These are phyloP conservation scores for Aphanocladium album DNA, from an alignment of 2,329 filamentous ascomycete genomes.

Conservation along the genomic window DNA sequence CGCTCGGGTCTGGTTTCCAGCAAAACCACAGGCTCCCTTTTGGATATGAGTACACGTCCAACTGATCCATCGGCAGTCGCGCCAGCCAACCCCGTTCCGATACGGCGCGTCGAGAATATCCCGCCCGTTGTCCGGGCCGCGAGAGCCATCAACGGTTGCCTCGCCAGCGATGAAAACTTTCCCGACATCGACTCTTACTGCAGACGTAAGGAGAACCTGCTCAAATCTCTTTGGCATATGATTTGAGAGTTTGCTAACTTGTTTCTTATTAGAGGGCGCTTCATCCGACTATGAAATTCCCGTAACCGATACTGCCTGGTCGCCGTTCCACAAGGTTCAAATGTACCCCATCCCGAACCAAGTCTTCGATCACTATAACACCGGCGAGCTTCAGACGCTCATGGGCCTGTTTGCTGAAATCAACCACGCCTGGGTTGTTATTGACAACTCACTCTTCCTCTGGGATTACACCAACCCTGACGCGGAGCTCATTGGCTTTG, in stretches of 20 bases:
- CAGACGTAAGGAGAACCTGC: slow-evolving; percentile 58
- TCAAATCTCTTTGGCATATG: background rate
- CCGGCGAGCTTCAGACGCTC: slow-evolving; percentile 77
- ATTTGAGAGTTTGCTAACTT: slow-evolving; percentile 20
- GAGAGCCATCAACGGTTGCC: slow-evolving; percentile 72
- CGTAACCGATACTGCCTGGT: slow-evolving; percentile 63
- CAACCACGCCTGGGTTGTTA: slow-evolving; percentile 90
- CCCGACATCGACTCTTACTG: slow-evolving; percentile 88
- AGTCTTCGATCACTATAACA: slow-evolving; percentile 89
- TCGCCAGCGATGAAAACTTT: slow-evolving; percentile 73
- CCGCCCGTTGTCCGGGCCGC: slow-evolving; percentile 76
- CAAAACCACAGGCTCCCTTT: slow-evolving; percentile 3
- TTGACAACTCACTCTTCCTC: slow-evolving; percentile 92
- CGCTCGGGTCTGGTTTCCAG: background rate
- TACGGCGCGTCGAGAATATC: slow-evolving; percentile 43
- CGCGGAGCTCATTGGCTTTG: slow-evolving; percentile 85
- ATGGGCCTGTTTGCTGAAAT: slow-evolving; percentile 96
- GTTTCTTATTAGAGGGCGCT: slow-evolving; percentile 61
- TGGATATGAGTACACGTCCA: background rate
- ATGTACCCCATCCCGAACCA: slow-evolving; percentile 87
- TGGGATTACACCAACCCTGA: slow-evolving; percentile 98
- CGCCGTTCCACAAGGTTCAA: slow-evolving; percentile 81
- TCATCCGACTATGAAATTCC: slow-evolving; percentile 89
- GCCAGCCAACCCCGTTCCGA: slow-evolving; percentile 32
- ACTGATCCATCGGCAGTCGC: slow-evolving; percentile 22